A percentile compares a stretch with the other conserved stretches of the same genome.
These are phyloP conservation scores for Pythium vanterpoolii DNA, from an alignment of 352 stramenopile genomes.

Conservation along the genomic window DNA sequence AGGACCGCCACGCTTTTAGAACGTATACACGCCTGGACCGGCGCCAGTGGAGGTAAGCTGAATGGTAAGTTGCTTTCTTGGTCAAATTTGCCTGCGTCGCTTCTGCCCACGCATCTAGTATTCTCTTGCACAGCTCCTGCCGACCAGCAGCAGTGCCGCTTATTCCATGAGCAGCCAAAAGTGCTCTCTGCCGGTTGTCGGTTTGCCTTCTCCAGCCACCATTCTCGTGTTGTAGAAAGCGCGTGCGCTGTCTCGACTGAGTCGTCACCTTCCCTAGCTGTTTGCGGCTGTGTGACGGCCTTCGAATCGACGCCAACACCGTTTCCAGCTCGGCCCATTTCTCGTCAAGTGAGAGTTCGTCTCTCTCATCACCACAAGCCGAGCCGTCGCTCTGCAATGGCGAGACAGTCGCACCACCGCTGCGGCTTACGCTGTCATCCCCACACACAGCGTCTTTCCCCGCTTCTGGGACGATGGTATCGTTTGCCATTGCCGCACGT, in stretches of 20 bases:
- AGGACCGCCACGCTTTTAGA: neutral
- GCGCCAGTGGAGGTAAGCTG: neutral
- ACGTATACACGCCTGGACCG: neutral
- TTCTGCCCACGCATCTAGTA: neutral
- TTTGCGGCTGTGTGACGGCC: neutral
- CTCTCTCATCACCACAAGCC: neutral
- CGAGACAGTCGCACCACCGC: neutral
- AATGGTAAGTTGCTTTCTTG: neutral
- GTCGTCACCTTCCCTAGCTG: too few species aligned
- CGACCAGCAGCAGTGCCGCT: neutral
- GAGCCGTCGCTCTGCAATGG: constrained; percentile 6
- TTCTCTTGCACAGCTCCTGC: neutral
- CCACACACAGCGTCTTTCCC: neutral
- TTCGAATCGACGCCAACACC: constrained; percentile 2
- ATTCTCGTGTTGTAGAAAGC: neutral
- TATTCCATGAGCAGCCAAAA: neutral
- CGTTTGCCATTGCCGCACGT: neutral
- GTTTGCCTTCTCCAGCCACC: neutral
- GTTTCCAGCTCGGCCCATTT: constrained; percentile 15
- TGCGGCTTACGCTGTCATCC: neutral
- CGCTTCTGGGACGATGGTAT: neutral
- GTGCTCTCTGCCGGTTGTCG: neutral
- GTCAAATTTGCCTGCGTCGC: neutral
- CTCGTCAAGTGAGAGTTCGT: neutral
- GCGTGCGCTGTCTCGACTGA: neutral